phyloP scores from a whole-genome alignment of 495 filamentous ascomycete genomes.

The Penicillium samsonianum region DNA sequence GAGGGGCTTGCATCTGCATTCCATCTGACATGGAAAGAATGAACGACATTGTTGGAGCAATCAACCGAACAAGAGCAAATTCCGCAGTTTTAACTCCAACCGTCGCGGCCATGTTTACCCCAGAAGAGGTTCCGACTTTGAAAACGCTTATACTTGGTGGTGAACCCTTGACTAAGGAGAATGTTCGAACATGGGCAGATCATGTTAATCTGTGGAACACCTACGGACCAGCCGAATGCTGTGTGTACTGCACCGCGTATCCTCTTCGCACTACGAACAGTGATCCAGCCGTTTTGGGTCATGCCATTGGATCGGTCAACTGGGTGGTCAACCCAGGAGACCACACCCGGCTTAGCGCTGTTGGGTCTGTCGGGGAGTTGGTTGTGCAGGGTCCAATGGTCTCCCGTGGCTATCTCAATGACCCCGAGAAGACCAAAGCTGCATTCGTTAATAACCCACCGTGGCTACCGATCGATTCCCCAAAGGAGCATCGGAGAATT shows the following conservation, averaged over 20 bases:
- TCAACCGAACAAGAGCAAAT: constrained; percentile 30
- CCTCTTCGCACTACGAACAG: not conserved
- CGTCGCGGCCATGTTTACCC: constrained; percentile 32
- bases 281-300: not conserved
- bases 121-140: constrained; percentile 30
- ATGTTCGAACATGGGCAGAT: constrained; percentile 45
- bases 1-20: constrained; percentile 43
- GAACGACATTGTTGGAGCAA: constrained; percentile 24
- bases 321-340: constrained; percentile 46
- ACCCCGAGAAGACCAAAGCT: constrained; percentile 34
- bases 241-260: not conserved
- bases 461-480: constrained; percentile 36
- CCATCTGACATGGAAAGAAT: constrained; percentile 30
- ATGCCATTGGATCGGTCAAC: constrained; percentile 25
- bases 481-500: not conserved
- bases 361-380: constrained; percentile 46
- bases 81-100: constrained; percentile 40
- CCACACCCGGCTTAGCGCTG: constrained; percentile 28
- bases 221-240: constrained; percentile 22
- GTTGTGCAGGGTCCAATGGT: constrained; percentile 44
- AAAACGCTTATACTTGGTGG: constrained; percentile 38
- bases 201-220: constrained; percentile 34
- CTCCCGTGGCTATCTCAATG: constrained; percentile 44
- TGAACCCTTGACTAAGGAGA: constrained; percentile 40
- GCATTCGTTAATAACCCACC: constrained; percentile 48